Conservation (phyloP, 148 eudicot genomes). For the Dianthus caryophyllus region DNA sequence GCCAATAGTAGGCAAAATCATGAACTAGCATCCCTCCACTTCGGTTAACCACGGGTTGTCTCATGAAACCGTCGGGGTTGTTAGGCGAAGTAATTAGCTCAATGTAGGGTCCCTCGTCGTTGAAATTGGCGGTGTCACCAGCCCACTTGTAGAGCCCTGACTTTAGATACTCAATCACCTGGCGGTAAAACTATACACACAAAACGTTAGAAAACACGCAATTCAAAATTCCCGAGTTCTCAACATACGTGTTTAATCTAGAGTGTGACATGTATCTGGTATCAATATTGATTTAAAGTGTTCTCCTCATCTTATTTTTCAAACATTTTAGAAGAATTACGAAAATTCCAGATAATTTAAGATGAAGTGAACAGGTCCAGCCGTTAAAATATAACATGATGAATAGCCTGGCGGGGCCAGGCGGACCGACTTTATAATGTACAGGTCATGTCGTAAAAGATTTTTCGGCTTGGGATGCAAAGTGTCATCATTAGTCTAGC, state of each 20-base stretch:
- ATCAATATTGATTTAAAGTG: too few relatives aligned
- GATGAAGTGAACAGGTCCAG: too few relatives aligned
- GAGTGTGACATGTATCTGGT: too few relatives aligned
- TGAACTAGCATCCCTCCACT: conserved; percentile 61
- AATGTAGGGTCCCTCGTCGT: conserved; percentile 62
- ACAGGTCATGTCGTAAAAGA: background rate
- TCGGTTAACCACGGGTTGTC: conserved; percentile 63
- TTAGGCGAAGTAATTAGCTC: conserved; percentile 96
- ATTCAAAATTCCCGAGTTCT: too few relatives aligned
- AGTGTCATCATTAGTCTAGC: conserved; percentile 12
- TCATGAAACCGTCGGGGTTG: conserved; percentile 82
- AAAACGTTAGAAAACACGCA: background rate
- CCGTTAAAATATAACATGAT: too few relatives aligned
- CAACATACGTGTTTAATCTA: too few relatives aligned
- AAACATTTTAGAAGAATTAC: too few relatives aligned
- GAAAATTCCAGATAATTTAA: too few relatives aligned
- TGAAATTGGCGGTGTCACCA: conserved; percentile 63
- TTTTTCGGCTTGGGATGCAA: conserved; percentile 1
- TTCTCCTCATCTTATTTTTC: too few relatives aligned
- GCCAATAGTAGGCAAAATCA: conserved; percentile 98
- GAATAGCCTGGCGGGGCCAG: too few relatives aligned
- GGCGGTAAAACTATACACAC: conserved; percentile 67
- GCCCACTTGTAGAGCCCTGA: conserved; percentile 96
- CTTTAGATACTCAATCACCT: conserved; percentile 69
- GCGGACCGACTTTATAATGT: background rate